phyloP scores from a whole-genome alignment of 768 basidiomycete genomes.

The Baorangia bicolor region DNA sequence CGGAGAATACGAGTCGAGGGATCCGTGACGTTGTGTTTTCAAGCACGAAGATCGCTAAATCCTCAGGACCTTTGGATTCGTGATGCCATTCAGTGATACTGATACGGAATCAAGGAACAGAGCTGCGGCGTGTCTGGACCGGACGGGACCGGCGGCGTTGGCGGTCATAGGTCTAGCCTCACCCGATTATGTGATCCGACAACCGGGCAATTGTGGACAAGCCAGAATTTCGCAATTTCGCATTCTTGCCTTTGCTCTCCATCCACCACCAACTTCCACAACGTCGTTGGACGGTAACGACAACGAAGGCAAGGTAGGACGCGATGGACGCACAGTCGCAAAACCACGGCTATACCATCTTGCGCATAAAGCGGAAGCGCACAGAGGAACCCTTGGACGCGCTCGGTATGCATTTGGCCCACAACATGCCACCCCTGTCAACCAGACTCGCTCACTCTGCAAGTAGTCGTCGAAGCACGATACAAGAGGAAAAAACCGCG shows the following conservation, averaged over 20 bases:
- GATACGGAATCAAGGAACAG: neutral
- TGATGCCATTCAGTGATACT: neutral
- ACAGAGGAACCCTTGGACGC: slow-evolving; percentile 83
- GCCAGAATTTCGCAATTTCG: too few species aligned
- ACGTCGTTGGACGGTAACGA: neutral
- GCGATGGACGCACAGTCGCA: slow-evolving; percentile 23
- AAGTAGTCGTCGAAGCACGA: slow-evolving; percentile 61
- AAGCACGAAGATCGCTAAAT: neutral
- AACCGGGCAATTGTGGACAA: neutral
- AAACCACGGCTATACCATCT: slow-evolving; percentile 58
- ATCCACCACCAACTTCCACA: neutral
- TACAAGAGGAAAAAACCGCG: slow-evolving; percentile 62
- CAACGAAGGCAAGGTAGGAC: neutral
- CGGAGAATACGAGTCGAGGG: too few species aligned
- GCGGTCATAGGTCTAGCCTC: neutral
- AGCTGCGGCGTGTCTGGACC: too few species aligned
- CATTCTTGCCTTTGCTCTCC: neutral
- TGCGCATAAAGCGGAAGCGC: slow-evolving; percentile 81
- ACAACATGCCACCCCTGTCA: slow-evolving; percentile 11
- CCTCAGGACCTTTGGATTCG: neutral
- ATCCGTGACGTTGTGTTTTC: too few species aligned
- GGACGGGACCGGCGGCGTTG: too few species aligned
- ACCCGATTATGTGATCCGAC: slow-evolving; percentile 14
- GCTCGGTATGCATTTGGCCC: slow-evolving; percentile 49
- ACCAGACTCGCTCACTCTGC: slow-evolving; percentile 13